Percentiles rank a stretch among this genome's conserved stretches.
Evolutionary conservation across 768 basidiomycete genomes (phyloP).

Genomic region (Wakefieldia striispora): DNA sequence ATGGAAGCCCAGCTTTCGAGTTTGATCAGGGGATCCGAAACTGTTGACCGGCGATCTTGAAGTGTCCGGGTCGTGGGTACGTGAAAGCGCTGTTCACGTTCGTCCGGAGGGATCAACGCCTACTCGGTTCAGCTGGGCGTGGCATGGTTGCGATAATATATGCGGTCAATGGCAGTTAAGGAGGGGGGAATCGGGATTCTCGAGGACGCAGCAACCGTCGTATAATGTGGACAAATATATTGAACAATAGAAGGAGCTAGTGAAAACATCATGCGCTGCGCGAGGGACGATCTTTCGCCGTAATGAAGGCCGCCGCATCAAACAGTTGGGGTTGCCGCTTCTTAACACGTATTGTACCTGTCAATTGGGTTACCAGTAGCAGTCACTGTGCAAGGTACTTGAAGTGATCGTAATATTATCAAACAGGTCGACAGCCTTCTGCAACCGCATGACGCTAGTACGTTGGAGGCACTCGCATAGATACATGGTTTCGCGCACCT

Average conservation of each 20-base stretch:
- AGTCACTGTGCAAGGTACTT: not conserved
- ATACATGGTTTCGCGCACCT: not conserved
- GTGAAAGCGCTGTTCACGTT: not conserved
- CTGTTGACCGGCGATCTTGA: not conserved
- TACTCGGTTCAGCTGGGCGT: not conserved
- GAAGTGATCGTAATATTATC: no score
- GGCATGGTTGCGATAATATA: not conserved
- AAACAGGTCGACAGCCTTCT: no score
- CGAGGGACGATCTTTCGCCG: slow-evolving; percentile 15
- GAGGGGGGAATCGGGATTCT: not conserved
- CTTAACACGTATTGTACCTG: slow-evolving; percentile 11
- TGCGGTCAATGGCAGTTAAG: not conserved
- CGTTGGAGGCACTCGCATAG: not conserved
- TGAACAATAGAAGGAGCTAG: slow-evolving; percentile 9
- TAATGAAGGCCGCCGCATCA: slow-evolving; percentile 7
- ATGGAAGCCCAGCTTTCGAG: not conserved
- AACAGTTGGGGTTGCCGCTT: slow-evolving; percentile 4
- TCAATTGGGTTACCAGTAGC: slow-evolving; percentile 4
- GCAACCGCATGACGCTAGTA: no score
- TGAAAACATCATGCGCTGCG: not conserved
- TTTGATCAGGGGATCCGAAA: not conserved
- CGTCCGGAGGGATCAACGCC: not conserved
- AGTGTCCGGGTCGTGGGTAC: not conserved
- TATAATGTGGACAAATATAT: not conserved
- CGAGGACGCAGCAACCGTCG: slow-evolving; percentile 2